These are phyloP conservation scores for Lepidium africanum DNA, from an alignment of 345 rosid genomes.

Conservation along the genomic window DNA sequence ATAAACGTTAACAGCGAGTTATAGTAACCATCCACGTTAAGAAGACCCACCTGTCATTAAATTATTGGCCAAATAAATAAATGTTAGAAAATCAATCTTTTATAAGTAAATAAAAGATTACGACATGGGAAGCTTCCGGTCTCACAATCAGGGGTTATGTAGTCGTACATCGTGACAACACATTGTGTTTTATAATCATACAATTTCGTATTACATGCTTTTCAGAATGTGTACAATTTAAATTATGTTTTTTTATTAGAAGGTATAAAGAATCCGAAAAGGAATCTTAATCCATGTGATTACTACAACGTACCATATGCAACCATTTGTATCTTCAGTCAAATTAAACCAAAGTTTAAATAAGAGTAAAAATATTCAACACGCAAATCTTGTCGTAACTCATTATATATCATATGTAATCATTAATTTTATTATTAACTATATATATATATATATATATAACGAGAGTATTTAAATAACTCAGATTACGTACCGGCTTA, in stretches of 20 bases:
- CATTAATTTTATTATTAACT: too few species aligned
- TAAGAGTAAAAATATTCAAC: slow-evolving; percentile 10
- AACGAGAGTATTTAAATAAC: too few species aligned
- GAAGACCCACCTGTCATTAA: slow-evolving; percentile 65
- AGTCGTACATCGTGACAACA: slow-evolving; percentile 26
- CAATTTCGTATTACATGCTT: slow-evolving; percentile 15
- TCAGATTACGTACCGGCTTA: slow-evolving; percentile 62
- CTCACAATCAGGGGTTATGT: slow-evolving; percentile 32
- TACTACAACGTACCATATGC: slow-evolving; percentile 24
- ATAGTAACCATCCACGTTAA: slow-evolving; percentile 92
- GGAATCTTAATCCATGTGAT: slow-evolving; percentile 23
- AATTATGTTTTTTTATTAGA: neutral
- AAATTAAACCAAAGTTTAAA: neutral
- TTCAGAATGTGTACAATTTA: neutral
- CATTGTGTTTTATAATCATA: slow-evolving; percentile 10
- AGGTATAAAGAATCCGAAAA: slow-evolving; percentile 8
- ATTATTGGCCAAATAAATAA: slow-evolving; percentile 1
- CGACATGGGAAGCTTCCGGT: slow-evolving; percentile 33
- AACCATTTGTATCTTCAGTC: slow-evolving; percentile 18
- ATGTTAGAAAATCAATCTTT: neutral
- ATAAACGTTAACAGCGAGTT: slow-evolving; percentile 75
- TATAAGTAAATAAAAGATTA: neutral
- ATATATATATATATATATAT: too few species aligned
- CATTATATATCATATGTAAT: neutral
- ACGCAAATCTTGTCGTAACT: slow-evolving; percentile 27